Percentiles rank a stretch among this genome's conserved stretches.
Evolutionary conservation across 2,329 filamentous ascomycete genomes (phyloP).

Genomic region (Lanzia echinophila): DNA sequence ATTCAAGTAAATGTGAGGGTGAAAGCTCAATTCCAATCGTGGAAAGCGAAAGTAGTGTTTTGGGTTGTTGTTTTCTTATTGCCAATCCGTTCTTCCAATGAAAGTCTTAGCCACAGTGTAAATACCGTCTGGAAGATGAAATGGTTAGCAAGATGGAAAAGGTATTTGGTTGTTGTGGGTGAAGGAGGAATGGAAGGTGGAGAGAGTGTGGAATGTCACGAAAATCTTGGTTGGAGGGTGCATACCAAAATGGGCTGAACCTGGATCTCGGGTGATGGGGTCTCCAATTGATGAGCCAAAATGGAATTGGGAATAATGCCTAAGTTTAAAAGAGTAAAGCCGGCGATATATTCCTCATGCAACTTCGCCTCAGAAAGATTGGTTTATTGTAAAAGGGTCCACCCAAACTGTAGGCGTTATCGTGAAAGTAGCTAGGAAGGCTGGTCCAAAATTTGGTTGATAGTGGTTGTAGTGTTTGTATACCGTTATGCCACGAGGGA

Average conservation of each 20-base stretch:
- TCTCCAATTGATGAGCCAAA: background rate
- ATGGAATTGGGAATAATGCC: background rate
- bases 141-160: constrained; percentile 9
- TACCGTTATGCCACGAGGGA: constrained; percentile 3
- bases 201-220: constrained; percentile 7
- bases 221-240: background rate
- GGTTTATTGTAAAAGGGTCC: background rate
- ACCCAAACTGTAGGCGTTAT: background rate
- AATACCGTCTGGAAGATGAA: constrained; percentile 2
- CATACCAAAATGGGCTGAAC: constrained; percentile 7
- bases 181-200: constrained; percentile 1
- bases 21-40: background rate
- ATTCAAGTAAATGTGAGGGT: background rate
- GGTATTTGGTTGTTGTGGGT: constrained; percentile 6
- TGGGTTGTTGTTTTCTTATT: background rate
- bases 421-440: background rate
- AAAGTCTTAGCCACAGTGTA: background rate
- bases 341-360: background rate
- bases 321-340: background rate
- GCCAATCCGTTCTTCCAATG: background rate
- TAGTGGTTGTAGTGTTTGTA: background rate
- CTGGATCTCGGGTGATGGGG: constrained; percentile 5
- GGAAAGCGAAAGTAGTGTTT: background rate
- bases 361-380: background rate
- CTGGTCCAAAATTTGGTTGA: background rate